Evolutionary conservation across 108 stramenopile genomes (phyloP), one percentile per base, ranked within the genome.

Genomic region (Conticribra weissflogii): DNA sequence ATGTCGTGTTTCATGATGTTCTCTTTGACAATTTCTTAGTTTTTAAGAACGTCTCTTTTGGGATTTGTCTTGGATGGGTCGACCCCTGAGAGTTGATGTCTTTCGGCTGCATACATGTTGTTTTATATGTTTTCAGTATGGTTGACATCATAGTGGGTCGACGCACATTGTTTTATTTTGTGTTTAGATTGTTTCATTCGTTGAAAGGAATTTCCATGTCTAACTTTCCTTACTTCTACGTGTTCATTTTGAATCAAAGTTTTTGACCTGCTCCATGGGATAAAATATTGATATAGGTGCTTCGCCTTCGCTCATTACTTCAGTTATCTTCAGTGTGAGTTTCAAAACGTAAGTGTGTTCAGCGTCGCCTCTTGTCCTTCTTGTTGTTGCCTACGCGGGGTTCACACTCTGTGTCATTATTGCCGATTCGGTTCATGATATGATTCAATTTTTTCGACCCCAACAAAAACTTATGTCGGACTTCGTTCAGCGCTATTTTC

Each of bases 21-120:
- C 36, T 12, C 36, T 12, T 41, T 5, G 12, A 5, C 5, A 41
- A 41, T 41, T 9, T 41, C 36, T 41, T 41, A 12, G 36, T 41
- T 41, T 41, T 41, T 25, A 28, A 31, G 45, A 30, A 17, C 21
- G 52, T 33, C 32, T n/a, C 30, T 12, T n/a, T 41, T 41, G 36
- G 36, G 36, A 41, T 41, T 63, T 72, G 72, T 62, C 66, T 36
- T 63, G 34, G 66, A 76, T 61, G 74, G 59, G 21, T 76, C 36
- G 60, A 76, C 74, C 74, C n/a, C 74, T 76, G 74, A 76, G 74
- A 76, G 74, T 76, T 76, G 74, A 76, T 76, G 59, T 45, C 60
- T 17, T 67, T 68, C 46, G 48, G 36, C 19, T 49, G 3, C 19
- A 24, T 59, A 25, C n/a, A 54, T 19, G 28, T 16, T 48, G 17